Percentiles rank a stretch among this genome's conserved stretches.
Evolutionary conservation across 805 yeast genomes (phyloP).

Genomic region (Barnettozyma sucrosica): DNA sequence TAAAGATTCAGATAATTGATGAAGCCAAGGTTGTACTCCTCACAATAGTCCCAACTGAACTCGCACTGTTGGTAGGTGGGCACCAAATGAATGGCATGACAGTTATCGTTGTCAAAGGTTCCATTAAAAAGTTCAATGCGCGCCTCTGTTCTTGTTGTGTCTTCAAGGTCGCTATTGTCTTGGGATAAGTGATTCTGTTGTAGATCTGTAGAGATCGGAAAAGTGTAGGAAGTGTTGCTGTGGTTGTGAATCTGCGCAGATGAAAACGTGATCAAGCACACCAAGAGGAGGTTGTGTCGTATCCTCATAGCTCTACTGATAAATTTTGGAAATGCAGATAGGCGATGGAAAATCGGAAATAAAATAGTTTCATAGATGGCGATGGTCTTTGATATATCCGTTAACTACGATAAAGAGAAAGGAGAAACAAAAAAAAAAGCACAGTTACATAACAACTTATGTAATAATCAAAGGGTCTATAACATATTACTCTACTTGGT

Average conservation of each 20-base stretch:
- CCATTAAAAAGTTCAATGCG: background rate
- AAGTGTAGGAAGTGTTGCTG: background rate
- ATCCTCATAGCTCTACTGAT: background rate
- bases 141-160: background rate
- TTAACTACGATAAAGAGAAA: background rate
- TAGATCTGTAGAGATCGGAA: background rate
- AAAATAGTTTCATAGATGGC: background rate
- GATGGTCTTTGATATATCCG: background rate
- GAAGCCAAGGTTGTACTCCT: constrained; percentile 24
- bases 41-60: constrained; percentile 18
- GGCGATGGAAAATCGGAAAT: background rate
- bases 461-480: background rate
- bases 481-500: constrained; percentile 3
- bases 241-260: background rate
- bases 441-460: background rate
- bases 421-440: background rate
- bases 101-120: constrained; percentile 2
- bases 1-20: constrained; percentile 19
- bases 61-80: constrained; percentile 17
- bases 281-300: background rate
- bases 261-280: background rate
- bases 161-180: background rate
- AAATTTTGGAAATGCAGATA: no score
- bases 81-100: constrained; percentile 18
- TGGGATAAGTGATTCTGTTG: background rate